Evolutionary conservation across 495 filamentous ascomycete genomes (phyloP).

Genomic region (Penicillium soppii): DNA sequence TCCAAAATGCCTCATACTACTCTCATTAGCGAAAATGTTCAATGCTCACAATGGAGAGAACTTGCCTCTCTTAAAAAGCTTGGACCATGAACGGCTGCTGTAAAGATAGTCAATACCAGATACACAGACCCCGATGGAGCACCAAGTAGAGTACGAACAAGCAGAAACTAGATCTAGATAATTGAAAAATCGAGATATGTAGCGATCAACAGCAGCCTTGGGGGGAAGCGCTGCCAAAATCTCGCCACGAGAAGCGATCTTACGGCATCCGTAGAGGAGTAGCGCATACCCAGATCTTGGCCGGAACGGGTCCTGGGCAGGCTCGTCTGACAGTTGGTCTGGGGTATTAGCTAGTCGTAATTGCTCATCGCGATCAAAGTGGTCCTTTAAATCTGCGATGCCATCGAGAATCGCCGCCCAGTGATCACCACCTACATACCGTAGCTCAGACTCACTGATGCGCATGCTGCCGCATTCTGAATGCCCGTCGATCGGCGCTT

Average conservation of each 20-base stretch:
- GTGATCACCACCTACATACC: constrained; percentile 24
- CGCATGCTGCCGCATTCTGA: constrained; percentile 33
- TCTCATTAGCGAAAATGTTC: not conserved
- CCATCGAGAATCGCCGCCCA: constrained; percentile 32
- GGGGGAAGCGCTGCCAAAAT: constrained; percentile 36
- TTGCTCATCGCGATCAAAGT: constrained; percentile 32
- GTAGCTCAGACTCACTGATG: constrained; percentile 21
- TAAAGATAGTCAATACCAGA: not conserved
- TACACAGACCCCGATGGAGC: not conserved
- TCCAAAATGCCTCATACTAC: constrained; percentile 37
- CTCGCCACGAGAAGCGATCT: constrained; percentile 26
- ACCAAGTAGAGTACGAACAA: constrained; percentile 7
- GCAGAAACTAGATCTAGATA: constrained; percentile 25
- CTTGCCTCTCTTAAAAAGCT: constrained; percentile 19
- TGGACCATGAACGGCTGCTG: constrained; percentile 22
- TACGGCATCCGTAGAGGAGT: constrained; percentile 33
- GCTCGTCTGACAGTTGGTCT: constrained; percentile 7
- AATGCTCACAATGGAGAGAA: constrained; percentile 1
- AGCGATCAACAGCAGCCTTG: constrained; percentile 30
- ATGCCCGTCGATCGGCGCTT: constrained; percentile 13
- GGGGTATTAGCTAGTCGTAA: constrained; percentile 12
- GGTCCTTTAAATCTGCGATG: constrained; percentile 29
- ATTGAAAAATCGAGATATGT: constrained; percentile 24
- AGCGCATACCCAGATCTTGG: constrained; percentile 12
- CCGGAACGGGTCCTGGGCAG: not conserved